A percentile compares a stretch with the other conserved stretches of the same genome.
Conservation (phyloP, 768 basidiomycete species). For the Agrocybe chaxingu region DNA sequence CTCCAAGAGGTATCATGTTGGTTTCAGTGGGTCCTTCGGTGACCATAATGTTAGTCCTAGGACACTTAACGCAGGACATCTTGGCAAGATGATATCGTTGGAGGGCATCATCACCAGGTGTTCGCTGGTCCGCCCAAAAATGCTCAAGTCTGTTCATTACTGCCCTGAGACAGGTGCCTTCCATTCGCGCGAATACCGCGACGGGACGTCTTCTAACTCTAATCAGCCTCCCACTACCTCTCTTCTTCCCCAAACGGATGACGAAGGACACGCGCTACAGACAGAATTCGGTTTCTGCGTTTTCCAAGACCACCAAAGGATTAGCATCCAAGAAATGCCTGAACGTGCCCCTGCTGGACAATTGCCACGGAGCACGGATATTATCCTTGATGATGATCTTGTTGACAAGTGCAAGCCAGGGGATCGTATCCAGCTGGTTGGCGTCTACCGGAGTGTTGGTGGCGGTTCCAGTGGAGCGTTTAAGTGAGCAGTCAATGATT, state of each 20-base stretch:
- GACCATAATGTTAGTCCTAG: slow-evolving; percentile 97
- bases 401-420: slow-evolving; percentile 98
- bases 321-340: slow-evolving; percentile 99
- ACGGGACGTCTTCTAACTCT: slow-evolving; percentile 84
- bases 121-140: slow-evolving; percentile 96
- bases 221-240: slow-evolving; percentile 83
- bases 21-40: slow-evolving; percentile 94
- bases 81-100: slow-evolving; percentile 94
- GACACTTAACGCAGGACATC: slow-evolving; percentile 81
- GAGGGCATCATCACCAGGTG: slow-evolving; percentile 99
- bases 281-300: slow-evolving; percentile 91
- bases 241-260: slow-evolving; percentile 88
- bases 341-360: slow-evolving; percentile 98
- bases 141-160: slow-evolving; percentile 96
- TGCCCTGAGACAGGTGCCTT: slow-evolving; percentile 85
- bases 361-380: slow-evolving; percentile 92
- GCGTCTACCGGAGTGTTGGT: slow-evolving; percentile 90
- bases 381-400: slow-evolving; percentile 93
- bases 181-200: slow-evolving; percentile 88
- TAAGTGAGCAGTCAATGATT: slow-evolving; percentile 55
- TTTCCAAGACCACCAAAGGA: slow-evolving; percentile 95
- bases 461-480: slow-evolving; percentile 91
- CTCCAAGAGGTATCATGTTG: slow-evolving; percentile 80
- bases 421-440: slow-evolving; percentile 95
- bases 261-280: slow-evolving; percentile 80